phyloP scores from a whole-genome alignment of 2,329 filamentous ascomycete genomes.

The Claviceps spartinae region DNA sequence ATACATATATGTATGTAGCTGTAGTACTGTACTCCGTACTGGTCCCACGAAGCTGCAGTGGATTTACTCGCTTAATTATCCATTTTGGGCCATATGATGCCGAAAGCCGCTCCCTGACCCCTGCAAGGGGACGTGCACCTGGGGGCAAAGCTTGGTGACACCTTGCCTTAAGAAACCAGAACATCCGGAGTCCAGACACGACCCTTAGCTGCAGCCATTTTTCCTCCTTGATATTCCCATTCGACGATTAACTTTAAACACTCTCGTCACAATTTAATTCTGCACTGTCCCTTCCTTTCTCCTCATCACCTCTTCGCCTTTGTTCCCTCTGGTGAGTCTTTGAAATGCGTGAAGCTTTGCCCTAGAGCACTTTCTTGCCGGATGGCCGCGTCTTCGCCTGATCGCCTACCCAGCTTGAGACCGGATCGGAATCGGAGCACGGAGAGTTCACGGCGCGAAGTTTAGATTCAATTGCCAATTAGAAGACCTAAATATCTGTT shows the following conservation, averaged over 20 bases:
- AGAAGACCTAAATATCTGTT: too few species aligned
- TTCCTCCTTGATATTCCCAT: too few species aligned
- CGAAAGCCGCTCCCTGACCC: background rate
- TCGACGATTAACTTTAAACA: background rate
- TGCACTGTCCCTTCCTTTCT: background rate
- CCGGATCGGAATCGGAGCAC: too few species aligned
- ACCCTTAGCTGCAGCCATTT: constrained; percentile 6
- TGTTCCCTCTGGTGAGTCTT: background rate
- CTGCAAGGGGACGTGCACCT: background rate
- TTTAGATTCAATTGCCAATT: too few species aligned
- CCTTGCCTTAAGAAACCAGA: constrained; percentile 16
- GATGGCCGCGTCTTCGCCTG: too few species aligned
- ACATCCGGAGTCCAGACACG: constrained; percentile 8
- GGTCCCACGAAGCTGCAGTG: background rate
- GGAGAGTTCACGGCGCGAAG: too few species aligned
- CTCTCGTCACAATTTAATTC: background rate
- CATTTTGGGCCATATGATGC: background rate
- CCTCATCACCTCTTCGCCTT: background rate
- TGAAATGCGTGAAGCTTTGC: background rate
- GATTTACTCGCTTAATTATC: constrained; percentile 3
- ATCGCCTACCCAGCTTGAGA: too few species aligned
- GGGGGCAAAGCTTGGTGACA: constrained; percentile 15
- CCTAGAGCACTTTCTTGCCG: too few species aligned
- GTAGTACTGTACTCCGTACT: background rate
- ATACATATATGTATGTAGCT: too few species aligned